Base-by-base conservation (phyloP, 768 basidiomycete genomes). In the Suillus discolor region DNA sequence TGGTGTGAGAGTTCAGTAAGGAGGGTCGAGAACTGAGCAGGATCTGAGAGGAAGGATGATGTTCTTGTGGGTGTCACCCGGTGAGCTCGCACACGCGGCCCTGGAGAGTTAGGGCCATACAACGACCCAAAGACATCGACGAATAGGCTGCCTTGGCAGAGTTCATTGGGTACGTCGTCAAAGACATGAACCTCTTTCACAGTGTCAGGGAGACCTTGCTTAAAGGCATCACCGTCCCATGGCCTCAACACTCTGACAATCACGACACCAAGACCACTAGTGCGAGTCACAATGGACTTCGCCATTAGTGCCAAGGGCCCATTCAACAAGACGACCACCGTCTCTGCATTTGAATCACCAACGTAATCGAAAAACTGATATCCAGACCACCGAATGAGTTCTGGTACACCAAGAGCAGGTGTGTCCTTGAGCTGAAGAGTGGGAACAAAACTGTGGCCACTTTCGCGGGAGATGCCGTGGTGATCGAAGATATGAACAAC, bases 401-500 rank as follows among this genome's bases (percentile, higher is more conserved):
- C 84, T 18, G 80, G 73, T 59, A 91, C 71, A 18, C 79, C 67
- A 31, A 74, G 62, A 64, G 67, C 68, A 49, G 75, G 64, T 25
- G 75, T 68, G 1, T 75, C 71, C 28, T 79, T 78, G 0, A 74
- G 66, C 6, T 77, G 68, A 18, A 82, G 70, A 2, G 83, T 63
- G 11, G 82, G 81, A 34, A 77, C 70, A 44, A 87, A 77, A 41
- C 81, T 72, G 62, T 88, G 84, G 3, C 91, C 87, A 41, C 86
- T 79, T 78, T 99, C 95, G 31, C 97, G 89, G 41, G 89, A 82
- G 39, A 88, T 83, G 67, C 87, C 87, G 72, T 92, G 84, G 70
- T 97, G 93, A 77, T 99, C 96, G 73, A 99, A 96, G 49, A 98
- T 79, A 75, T 98, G 95, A 63, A 96, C 84, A 64, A 93, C 88